Conservation (phyloP, 495 filamentous ascomycete genomes). For the Cladorrhinum samala region DNA sequence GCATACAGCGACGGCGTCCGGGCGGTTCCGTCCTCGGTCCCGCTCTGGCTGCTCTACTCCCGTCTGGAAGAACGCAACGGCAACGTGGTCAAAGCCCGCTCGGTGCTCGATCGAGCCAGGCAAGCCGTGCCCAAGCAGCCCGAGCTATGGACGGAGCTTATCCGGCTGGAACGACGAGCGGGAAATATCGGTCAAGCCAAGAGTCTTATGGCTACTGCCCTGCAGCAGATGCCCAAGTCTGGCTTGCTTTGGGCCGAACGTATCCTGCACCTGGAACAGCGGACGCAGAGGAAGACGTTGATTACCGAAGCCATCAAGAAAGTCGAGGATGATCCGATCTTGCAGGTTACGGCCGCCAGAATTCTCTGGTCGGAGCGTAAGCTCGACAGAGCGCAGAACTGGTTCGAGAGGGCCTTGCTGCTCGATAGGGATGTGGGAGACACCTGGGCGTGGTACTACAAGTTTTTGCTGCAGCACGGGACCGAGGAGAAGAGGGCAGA, state of each 20-base stretch:
- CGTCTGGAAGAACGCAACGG: constrained; percentile 83
- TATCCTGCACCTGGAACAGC: constrained; percentile 87
- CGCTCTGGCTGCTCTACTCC: constrained; percentile 82
- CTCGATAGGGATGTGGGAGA: constrained; percentile 82
- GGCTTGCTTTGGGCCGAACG: constrained; percentile 88
- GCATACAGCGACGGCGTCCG: constrained; percentile 86
- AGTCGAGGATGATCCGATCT: constrained; percentile 80
- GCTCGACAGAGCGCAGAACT: constrained; percentile 84
- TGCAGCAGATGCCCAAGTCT: constrained; percentile 86
- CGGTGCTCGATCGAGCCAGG: constrained; percentile 82
- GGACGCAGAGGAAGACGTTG: constrained; percentile 85
- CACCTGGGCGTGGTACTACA: constrained; percentile 97
- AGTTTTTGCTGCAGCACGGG: constrained; percentile 85
- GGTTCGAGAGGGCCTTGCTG: constrained; percentile 93
- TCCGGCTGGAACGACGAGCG: constrained; percentile 86
- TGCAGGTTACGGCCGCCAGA: constrained; percentile 59
- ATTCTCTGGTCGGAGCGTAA: constrained; percentile 60
- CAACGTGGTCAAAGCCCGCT: constrained; percentile 82
- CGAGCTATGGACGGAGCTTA: constrained; percentile 83
- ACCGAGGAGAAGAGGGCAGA: constrained; percentile 85
- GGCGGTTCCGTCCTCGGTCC: constrained; percentile 72
- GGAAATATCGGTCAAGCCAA: constrained; percentile 79
- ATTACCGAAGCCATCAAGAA: constrained; percentile 93
- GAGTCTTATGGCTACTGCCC: constrained; percentile 81
- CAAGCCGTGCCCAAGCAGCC: constrained; percentile 78